Conservation (phyloP, 805 yeast genomes). For the Ogataea methanolica region DNA sequence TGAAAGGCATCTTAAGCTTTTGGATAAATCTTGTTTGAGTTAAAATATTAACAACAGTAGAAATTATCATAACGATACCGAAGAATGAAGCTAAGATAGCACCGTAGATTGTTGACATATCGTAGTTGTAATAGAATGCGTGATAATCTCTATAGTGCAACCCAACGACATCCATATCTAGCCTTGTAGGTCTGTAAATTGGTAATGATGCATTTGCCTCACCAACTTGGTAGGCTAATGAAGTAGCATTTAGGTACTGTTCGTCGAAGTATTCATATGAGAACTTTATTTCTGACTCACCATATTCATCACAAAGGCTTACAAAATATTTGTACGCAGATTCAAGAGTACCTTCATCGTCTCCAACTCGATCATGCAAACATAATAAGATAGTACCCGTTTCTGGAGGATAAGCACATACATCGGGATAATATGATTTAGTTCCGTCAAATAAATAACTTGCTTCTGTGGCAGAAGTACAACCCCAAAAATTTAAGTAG, state of each 20-base stretch:
- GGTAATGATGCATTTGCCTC: slow-evolving; percentile 7
- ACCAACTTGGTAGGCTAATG: slow-evolving; percentile 12
- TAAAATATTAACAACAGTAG: slow-evolving; percentile 31
- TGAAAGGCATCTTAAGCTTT: slow-evolving; percentile 27
- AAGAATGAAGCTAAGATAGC: slow-evolving; percentile 35
- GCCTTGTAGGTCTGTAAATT: slow-evolving; percentile 11
- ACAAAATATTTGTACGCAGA: slow-evolving; percentile 2
- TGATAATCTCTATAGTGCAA: slow-evolving; percentile 7
- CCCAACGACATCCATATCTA: slow-evolving; percentile 8
- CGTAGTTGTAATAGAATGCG: slow-evolving; percentile 20
- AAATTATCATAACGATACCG: slow-evolving; percentile 33
- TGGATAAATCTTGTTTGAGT: slow-evolving; percentile 24
- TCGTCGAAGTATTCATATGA: background rate
- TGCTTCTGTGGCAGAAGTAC: background rate
- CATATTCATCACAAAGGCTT: slow-evolving; percentile 1
- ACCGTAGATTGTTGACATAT: slow-evolving; percentile 30
- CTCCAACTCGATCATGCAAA: slow-evolving; percentile 3
- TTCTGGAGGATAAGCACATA: slow-evolving; percentile 17
- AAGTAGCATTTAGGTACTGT: slow-evolving; percentile 28
- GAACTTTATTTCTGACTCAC: background rate
- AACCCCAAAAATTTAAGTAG: background rate
- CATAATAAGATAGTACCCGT: slow-evolving; percentile 13
- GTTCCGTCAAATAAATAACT: background rate
- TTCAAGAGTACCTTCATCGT: background rate
- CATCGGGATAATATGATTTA: background rate